phyloP scores from a whole-genome alignment of 2,329 filamentous ascomycete genomes.

The Colletotrichum destructivum region DNA sequence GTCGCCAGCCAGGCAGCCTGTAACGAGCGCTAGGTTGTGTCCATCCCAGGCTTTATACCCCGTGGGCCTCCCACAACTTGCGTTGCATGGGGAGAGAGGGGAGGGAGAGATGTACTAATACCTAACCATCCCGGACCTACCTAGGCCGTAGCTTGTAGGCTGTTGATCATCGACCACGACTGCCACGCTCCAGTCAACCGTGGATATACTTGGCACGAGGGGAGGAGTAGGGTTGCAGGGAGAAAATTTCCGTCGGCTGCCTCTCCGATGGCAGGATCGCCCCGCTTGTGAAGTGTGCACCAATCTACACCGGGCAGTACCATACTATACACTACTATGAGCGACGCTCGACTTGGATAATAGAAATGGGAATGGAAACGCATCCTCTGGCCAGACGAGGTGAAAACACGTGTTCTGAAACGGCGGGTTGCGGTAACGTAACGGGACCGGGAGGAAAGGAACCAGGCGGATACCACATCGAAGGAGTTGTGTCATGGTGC shows the following conservation, averaged over 20 bases:
- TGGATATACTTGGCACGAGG: neutral
- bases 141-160: neutral
- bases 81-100: neutral
- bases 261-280: constrained; percentile 24
- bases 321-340: neutral
- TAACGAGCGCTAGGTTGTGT: constrained; percentile 15
- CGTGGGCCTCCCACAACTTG: neutral
- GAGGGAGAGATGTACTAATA: neutral
- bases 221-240: constrained; percentile 22
- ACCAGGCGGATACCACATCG: constrained; percentile 23
- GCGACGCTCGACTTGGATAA: constrained; percentile 1
- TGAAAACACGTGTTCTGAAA: constrained; percentile 36
- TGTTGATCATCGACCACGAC: neutral
- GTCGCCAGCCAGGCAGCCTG: neutral
- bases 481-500: constrained; percentile 10
- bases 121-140: neutral
- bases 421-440: constrained; percentile 11
- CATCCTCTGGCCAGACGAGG: constrained; percentile 19
- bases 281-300: constrained; percentile 19
- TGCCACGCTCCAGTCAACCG: neutral
- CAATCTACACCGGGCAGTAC: neutral
- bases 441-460: constrained; percentile 26
- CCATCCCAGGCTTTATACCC: constrained; percentile 3
- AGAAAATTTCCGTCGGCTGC: constrained; percentile 34
- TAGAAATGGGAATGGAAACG: neutral